phyloP scores from a whole-genome alignment of 306 rosid genomes.

The Vigna radiata region DNA sequence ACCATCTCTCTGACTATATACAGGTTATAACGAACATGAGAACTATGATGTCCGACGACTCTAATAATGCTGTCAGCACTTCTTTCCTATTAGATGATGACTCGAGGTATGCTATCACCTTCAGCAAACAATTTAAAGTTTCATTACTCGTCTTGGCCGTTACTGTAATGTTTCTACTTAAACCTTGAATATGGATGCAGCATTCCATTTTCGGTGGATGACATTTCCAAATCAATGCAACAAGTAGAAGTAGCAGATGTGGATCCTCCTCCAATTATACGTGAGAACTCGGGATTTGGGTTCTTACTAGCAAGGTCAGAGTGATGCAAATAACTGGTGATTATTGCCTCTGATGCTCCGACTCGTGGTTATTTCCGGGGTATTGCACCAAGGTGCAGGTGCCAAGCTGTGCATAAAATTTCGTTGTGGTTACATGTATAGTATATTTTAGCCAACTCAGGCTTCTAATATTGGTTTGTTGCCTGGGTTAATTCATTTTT shows the following conservation, averaged over 20 bases:
- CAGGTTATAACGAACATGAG: slow-evolving; percentile 95
- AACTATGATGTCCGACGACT: slow-evolving; percentile 91
- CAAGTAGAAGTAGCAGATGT: slow-evolving; percentile 87
- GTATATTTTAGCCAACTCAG: slow-evolving; percentile 60
- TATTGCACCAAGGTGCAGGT: slow-evolving; percentile 58
- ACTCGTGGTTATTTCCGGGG: slow-evolving; percentile 39
- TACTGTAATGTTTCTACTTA: slow-evolving; percentile 23
- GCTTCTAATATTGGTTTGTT: slow-evolving; percentile 69
- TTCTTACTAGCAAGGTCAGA: slow-evolving; percentile 91
- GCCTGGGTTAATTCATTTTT: slow-evolving; percentile 67
- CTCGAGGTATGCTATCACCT: slow-evolving; percentile 72
- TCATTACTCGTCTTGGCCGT: background rate
- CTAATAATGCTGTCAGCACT: slow-evolving; percentile 91
- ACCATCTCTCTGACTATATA: slow-evolving; percentile 16
- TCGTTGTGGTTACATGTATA: slow-evolving; percentile 64
- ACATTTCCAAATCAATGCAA: slow-evolving; percentile 94
- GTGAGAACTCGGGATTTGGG: slow-evolving; percentile 95
- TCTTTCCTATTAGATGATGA: slow-evolving; percentile 97
- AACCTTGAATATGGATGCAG: slow-evolving; percentile 57
- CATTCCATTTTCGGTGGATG: slow-evolving; percentile 98
- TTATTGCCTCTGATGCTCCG: slow-evolving; percentile 37
- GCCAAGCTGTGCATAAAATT: slow-evolving; percentile 78
- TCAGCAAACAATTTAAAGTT: slow-evolving; percentile 5
- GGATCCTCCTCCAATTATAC: slow-evolving; percentile 97
- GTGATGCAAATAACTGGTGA: slow-evolving; percentile 47